Percentiles rank a stretch among this genome's conserved stretches.
These are phyloP conservation scores for Arthroderma sp. DNA, from an alignment of 2,329 filamentous ascomycete species.

Conservation along the genomic window DNA sequence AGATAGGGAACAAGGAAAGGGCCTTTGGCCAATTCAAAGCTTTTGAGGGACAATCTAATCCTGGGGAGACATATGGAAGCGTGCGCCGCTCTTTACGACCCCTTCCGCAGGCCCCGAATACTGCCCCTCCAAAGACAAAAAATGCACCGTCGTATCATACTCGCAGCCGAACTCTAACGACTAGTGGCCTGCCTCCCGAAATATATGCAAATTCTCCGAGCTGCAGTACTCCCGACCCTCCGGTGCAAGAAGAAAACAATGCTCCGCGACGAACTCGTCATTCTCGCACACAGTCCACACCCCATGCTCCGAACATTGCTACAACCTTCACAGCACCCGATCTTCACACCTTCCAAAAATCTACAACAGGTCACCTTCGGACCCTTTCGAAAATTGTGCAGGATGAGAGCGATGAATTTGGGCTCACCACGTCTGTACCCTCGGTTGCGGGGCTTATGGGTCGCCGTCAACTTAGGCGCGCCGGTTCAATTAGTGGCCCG, in stretches of 20 bases:
- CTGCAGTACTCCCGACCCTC: not conserved
- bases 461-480: conserved; percentile 66
- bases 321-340: conserved; percentile 44
- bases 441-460: conserved; percentile 83
- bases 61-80: conserved; percentile 56
- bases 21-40: conserved; percentile 16
- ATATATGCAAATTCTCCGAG: not conserved
- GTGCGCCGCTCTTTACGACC: conserved; percentile 67
- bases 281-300: conserved; percentile 19
- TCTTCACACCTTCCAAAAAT: conserved; percentile 69
- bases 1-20: not conserved
- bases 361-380: conserved; percentile 77
- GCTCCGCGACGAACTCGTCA: conserved; percentile 18
- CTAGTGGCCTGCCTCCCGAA: conserved; percentile 35
- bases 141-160: conserved; percentile 26
- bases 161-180: conserved; percentile 49
- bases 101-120: conserved; percentile 52
- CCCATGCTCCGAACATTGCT: conserved; percentile 20
- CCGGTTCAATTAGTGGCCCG: conserved; percentile 40
- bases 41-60: conserved; percentile 40
- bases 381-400: conserved; percentile 75
- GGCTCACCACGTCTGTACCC: conserved; percentile 61
- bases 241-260: conserved; percentile 15
- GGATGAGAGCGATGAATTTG: conserved; percentile 64
- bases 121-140: conserved; percentile 27